Conservation (phyloP, 345 rosid species). For the Euphorbia pulcherrima region DNA sequence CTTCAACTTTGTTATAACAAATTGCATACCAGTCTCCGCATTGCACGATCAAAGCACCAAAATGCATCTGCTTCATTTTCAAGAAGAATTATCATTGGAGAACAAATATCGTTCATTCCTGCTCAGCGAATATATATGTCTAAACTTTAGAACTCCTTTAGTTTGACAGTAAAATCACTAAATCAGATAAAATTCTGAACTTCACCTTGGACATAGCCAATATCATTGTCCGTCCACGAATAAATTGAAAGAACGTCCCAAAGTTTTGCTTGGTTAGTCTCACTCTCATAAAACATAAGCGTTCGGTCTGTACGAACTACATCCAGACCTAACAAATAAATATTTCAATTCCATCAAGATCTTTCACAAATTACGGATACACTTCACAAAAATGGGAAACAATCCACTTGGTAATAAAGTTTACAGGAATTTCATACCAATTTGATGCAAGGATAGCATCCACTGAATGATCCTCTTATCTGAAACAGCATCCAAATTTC, state of each 20-base stretch:
- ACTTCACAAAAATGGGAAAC: slow-evolving; percentile 8
- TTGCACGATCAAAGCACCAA: slow-evolving; percentile 93
- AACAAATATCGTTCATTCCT: slow-evolving; percentile 98
- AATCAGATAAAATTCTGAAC: slow-evolving; percentile 8
- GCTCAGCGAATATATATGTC: slow-evolving; percentile 23
- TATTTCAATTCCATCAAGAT: slow-evolving; percentile 17
- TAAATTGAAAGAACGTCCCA: slow-evolving; percentile 84
- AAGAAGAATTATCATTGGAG: slow-evolving; percentile 84
- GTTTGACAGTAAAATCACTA: slow-evolving; percentile 4
- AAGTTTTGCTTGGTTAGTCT: slow-evolving; percentile 66
- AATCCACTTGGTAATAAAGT: neutral
- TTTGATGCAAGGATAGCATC: slow-evolving; percentile 81
- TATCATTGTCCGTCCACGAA: slow-evolving; percentile 84
- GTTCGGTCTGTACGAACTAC: slow-evolving; percentile 86
- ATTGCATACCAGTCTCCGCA: slow-evolving; percentile 75
- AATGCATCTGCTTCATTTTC: slow-evolving; percentile 93
- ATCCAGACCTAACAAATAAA: slow-evolving; percentile 68
- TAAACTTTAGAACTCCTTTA: neutral
- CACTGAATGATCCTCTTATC: slow-evolving; percentile 68
- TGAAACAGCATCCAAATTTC: slow-evolving; percentile 40
- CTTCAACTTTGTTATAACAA: neutral
- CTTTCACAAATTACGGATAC: neutral
- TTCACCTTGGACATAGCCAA: slow-evolving; percentile 87
- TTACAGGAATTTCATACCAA: slow-evolving; percentile 49
- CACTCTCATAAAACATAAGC: slow-evolving; percentile 71